Evolutionary conservation across 192 early-diverging fungal species (phyloP).

Genomic region (Gaertneriomyces sp.): DNA sequence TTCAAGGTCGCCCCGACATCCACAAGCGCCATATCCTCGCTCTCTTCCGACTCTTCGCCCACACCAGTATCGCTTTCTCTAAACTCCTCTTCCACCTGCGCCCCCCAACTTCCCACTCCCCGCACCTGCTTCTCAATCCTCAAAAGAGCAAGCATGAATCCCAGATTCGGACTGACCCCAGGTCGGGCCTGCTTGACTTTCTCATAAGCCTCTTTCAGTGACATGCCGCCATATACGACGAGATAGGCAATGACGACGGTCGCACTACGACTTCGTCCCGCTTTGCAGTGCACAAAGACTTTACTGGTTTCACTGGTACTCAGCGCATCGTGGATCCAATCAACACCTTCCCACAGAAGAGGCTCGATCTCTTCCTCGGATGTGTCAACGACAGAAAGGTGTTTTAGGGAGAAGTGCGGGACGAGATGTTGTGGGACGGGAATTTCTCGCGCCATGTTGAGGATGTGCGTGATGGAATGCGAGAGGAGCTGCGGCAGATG

Average conservation of each 20-base stretch:
- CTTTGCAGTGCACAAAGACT: constrained; percentile 75
- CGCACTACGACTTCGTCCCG: constrained; percentile 68
- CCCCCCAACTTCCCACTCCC: constrained; percentile 27
- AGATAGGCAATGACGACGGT: constrained; percentile 68
- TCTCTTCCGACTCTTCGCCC: too few species aligned
- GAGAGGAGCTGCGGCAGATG: constrained; percentile 47
- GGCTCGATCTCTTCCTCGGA: constrained; percentile 65
- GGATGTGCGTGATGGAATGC: constrained; percentile 58
- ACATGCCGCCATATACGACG: constrained; percentile 57
- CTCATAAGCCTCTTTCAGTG: constrained; percentile 61
- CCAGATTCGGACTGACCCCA: constrained; percentile 73
- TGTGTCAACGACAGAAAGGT: too few species aligned
- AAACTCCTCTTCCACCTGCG: neutral
- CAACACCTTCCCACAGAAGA: constrained; percentile 56
- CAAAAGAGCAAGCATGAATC: constrained; percentile 68
- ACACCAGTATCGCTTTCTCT: too few species aligned
- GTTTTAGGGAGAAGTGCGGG: too few species aligned
- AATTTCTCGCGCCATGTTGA: constrained; percentile 76
- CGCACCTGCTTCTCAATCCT: constrained; percentile 61
- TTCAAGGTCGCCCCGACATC: too few species aligned
- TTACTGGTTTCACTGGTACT: constrained; percentile 10
- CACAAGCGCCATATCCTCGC: too few species aligned
- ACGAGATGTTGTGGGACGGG: neutral
- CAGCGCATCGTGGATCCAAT: constrained; percentile 53
- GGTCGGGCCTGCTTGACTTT: constrained; percentile 60